Percentiles rank a stretch among this genome's conserved stretches.
These are phyloP conservation scores for Apiospora aurea DNA, from an alignment of 2,329 filamentous ascomycete species.

Conservation along the genomic window DNA sequence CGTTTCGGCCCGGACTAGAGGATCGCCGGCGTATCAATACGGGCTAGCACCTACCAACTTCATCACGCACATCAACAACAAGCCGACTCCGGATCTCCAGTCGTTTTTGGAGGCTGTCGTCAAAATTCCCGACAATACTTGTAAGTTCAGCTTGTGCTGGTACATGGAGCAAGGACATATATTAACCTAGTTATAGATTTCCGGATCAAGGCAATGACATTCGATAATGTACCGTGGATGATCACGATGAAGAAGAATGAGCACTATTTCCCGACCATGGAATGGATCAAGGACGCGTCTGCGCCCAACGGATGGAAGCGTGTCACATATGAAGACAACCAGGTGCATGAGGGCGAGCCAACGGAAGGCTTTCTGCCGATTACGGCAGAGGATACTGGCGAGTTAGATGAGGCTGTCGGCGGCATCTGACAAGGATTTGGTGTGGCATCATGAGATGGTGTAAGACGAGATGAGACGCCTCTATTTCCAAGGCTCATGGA, in stretches of 20 bases:
- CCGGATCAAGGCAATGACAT: constrained; percentile 95
- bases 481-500: not conserved
- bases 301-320: constrained; percentile 69
- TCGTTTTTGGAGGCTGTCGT: constrained; percentile 82
- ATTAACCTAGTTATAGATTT: constrained; percentile 69
- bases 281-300: constrained; percentile 69
- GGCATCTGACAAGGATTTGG: constrained; percentile 12
- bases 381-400: constrained; percentile 49
- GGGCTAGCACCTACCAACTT: constrained; percentile 96
- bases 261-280: constrained; percentile 83
- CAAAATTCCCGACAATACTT: constrained; percentile 94
- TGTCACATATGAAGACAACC: constrained; percentile 64
- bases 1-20: constrained; percentile 84
- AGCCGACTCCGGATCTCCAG: constrained; percentile 81
- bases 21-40: constrained; percentile 87
- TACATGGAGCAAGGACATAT: constrained; percentile 2
- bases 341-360: constrained; percentile 61
- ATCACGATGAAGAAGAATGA: constrained; percentile 99
- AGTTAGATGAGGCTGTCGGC: constrained; percentile 46
- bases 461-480: not conserved
- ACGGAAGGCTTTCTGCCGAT: constrained; percentile 52
- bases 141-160: constrained; percentile 51
- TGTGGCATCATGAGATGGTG: no score
- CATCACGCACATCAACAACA: constrained; percentile 93
- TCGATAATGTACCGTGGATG: constrained; percentile 99